Base-by-base conservation (phyloP, 73 alveolate genomes). In the Paramecium biaurelia region DNA sequence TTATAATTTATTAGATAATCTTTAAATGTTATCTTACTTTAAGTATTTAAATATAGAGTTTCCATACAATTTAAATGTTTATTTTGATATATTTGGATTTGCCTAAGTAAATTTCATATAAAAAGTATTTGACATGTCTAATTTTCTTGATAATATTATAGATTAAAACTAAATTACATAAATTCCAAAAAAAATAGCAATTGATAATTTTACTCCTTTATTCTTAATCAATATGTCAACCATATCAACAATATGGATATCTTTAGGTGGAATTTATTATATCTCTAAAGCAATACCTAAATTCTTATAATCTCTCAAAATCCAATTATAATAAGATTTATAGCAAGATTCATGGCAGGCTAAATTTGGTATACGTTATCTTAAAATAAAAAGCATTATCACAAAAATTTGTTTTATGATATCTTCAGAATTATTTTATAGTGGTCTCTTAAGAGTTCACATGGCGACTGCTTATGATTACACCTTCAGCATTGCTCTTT, bases 1-100 rank as follows among this genome's bases (percentile, higher is more conserved):
- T 74, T 74, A 35, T 20, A 74, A 74, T 74, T 43, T 74, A 12
- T 30, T 74, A 5, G 87, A 74, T 38, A 35, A 24, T 6, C 23
- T 74, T 7, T 74, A 74, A 74, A 30, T 74, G 47, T 5, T 74
- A 74, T 74, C 87, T 30, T 74, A 74, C 18, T 74, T 74, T 4
- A 35, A 74, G 11, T 74, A 74, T 21, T n/a, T 74, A 35, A 74
- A 74, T 35, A 74, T 24, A 1, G 9, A 74, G 8, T 37, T 74
- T 2, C 87, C 87, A 10, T 74, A 74, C 41, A 74, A 74, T 74
- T 38, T 74, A 34, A 5, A 74, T 5, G 12, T 11, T 12, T 74
- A 32, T 11, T 35, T 74, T 21, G 30, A 35, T 4, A 10, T 74
- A 0, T 74, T 74, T 35, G 34, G 37, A 14, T 35, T 74, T 74